These are phyloP conservation scores for Cytospora schulzeri DNA, from an alignment of 2,329 filamentous ascomycete genomes.

Conservation along the genomic window DNA sequence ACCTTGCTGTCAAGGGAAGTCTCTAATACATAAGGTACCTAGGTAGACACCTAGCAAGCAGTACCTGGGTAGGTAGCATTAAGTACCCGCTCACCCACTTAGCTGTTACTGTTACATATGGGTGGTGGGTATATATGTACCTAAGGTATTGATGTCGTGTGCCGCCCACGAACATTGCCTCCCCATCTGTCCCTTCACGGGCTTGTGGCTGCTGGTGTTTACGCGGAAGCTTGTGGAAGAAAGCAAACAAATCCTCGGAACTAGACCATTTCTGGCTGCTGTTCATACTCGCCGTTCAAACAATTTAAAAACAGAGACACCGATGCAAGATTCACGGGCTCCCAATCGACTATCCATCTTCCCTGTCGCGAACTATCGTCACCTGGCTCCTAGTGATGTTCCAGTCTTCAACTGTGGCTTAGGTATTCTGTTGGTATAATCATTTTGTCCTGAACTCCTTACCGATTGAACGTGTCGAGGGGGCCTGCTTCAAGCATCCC, in stretches of 20 bases:
- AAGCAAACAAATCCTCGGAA: background rate
- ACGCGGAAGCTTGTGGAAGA: background rate
- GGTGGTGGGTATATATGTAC: background rate
- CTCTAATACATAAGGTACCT: too few relatives aligned
- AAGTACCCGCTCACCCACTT: too few relatives aligned
- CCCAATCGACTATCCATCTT: background rate
- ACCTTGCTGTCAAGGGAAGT: background rate
- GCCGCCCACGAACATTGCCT: background rate
- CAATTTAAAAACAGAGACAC: background rate
- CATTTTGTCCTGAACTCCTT: background rate
- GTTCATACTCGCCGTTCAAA: background rate
- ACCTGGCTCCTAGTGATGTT: background rate
- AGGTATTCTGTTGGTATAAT: too few relatives aligned
- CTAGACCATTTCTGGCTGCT: background rate
- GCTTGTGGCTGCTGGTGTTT: background rate
- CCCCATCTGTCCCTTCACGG: background rate
- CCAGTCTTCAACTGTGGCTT: background rate
- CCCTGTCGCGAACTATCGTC: background rate
- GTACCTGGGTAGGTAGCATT: too few relatives aligned
- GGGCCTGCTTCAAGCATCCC: background rate
- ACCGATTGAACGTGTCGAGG: background rate
- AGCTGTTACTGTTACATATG: too few relatives aligned
- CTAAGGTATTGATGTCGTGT: background rate
- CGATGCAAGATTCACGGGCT: background rate
- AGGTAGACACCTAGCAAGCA: too few relatives aligned